phyloP scores from a whole-genome alignment of 83 land plant genomes.

The Diphasiastrum complanatum region DNA sequence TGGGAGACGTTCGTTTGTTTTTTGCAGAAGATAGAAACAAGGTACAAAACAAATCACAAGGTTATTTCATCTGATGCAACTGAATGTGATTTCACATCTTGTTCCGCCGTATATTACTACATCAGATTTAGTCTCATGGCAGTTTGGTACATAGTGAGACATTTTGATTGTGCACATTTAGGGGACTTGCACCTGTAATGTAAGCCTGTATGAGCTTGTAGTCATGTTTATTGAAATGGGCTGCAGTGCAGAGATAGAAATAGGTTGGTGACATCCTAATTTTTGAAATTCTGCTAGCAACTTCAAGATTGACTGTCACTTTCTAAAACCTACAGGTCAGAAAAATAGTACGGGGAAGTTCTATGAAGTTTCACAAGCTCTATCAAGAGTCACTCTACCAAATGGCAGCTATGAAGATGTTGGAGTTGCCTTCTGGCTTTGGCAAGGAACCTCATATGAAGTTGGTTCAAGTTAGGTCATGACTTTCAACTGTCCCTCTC shows the following conservation, averaged over 20 bases:
- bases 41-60: constrained; percentile 28
- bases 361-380: constrained; percentile 22
- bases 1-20: constrained; percentile 86
- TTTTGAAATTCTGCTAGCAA: not conserved
- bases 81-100: not conserved
- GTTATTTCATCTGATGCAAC: not conserved
- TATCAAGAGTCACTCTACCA: constrained; percentile 28
- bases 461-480: constrained; percentile 21
- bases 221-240: too few species aligned
- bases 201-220: too few species aligned
- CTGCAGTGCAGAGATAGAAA: too few species aligned
- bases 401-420: constrained; percentile 16
- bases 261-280: not conserved
- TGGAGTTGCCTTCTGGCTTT: constrained; percentile 19
- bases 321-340: constrained; percentile 21
- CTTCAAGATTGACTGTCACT: not conserved
- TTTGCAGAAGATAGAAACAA: constrained; percentile 94
- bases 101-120: not conserved
- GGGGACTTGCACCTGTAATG: too few species aligned
- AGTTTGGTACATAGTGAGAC: too few species aligned
- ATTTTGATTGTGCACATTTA: too few species aligned
- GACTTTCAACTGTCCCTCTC: not conserved
- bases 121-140: too few species aligned
- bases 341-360: constrained; percentile 38
- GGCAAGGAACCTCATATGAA: constrained; percentile 16